These are phyloP conservation scores for Termitomyces sp. DNA, from an alignment of 768 basidiomycete genomes.

Conservation along the genomic window DNA sequence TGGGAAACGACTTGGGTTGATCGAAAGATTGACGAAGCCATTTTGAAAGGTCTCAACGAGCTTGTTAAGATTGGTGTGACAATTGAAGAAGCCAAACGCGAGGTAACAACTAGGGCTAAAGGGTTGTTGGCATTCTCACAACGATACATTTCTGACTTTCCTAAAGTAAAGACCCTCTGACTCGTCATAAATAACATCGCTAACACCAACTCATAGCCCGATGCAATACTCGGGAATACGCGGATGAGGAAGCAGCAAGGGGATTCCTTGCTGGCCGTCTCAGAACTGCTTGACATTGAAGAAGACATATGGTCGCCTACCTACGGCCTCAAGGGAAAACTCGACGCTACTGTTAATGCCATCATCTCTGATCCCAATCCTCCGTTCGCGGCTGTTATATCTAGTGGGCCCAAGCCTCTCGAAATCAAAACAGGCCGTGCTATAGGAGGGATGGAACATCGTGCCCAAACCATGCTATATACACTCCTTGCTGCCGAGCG, in stretches of 20 bases:
- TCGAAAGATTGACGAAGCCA: constrained; percentile 47
- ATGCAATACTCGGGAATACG: constrained; percentile 64
- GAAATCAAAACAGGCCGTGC: constrained; percentile 95
- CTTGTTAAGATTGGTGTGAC: constrained; percentile 54
- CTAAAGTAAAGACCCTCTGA: constrained; percentile 43
- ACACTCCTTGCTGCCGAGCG: constrained; percentile 86
- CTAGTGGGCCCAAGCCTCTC: constrained; percentile 59
- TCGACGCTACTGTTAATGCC: constrained; percentile 84
- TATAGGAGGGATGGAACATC: constrained; percentile 77
- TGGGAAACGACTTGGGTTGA: constrained; percentile 68
- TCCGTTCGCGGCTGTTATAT: constrained; percentile 18
- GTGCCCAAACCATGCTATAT: constrained; percentile 97
- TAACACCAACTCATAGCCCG: constrained; percentile 34
- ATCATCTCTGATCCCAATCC: constrained; percentile 45
- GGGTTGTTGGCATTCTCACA: constrained; percentile 62
- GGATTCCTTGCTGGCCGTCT: constrained; percentile 61
- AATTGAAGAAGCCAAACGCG: constrained; percentile 59
- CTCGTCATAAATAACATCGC: neutral
- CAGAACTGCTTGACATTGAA: constrained; percentile 79
- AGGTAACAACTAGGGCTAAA: constrained; percentile 54
- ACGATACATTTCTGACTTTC: constrained; percentile 56
- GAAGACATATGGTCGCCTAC: constrained; percentile 98
- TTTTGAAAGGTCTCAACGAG: constrained; percentile 49
- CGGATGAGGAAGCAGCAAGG: constrained; percentile 43
- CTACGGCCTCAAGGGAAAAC: constrained; percentile 92